Conservation (phyloP, 352 stramenopile genomes). For the Phytophthora pluvialis region DNA sequence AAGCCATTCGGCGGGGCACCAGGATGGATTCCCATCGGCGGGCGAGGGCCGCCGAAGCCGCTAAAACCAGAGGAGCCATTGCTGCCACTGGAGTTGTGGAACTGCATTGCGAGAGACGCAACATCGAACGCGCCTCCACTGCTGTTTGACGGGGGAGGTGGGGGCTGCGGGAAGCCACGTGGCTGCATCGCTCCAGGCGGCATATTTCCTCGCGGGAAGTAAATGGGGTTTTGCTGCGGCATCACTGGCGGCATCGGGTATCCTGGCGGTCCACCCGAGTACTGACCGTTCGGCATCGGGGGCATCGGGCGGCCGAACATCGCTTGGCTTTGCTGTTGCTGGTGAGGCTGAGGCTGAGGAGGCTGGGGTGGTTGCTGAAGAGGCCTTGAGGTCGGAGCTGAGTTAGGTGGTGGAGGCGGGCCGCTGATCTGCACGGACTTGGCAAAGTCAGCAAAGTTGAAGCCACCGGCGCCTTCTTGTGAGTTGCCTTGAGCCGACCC, state of each 20-base stretch:
- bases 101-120: conserved; percentile 82
- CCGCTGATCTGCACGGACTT: conserved; percentile 45
- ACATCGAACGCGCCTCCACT: conserved; percentile 52
- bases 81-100: conserved; percentile 48
- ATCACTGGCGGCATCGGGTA: conserved; percentile 40
- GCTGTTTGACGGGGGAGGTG: conserved; percentile 32
- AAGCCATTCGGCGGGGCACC: conserved; percentile 30
- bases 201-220: conserved; percentile 38
- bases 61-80: conserved; percentile 45
- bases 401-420: conserved; percentile 21
- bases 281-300: conserved; percentile 36
- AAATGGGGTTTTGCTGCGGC: conserved; percentile 37
- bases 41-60: conserved; percentile 39
- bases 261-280: conserved; percentile 18
- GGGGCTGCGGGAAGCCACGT: conserved; percentile 37
- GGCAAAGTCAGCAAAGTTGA: conserved; percentile 57
- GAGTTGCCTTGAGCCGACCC: conserved; percentile 12
- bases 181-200: conserved; percentile 29
- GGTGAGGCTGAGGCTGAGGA: conserved; percentile 20
- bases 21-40: conserved; percentile 33
- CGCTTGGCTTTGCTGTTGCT: conserved; percentile 33
- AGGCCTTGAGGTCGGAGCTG: conserved; percentile 23
- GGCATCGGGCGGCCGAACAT: conserved; percentile 33
- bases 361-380: conserved; percentile 22
- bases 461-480: conserved; percentile 27